phyloP scores from a whole-genome alignment of 768 basidiomycete genomes.

The Phaeolepiota aurea region DNA sequence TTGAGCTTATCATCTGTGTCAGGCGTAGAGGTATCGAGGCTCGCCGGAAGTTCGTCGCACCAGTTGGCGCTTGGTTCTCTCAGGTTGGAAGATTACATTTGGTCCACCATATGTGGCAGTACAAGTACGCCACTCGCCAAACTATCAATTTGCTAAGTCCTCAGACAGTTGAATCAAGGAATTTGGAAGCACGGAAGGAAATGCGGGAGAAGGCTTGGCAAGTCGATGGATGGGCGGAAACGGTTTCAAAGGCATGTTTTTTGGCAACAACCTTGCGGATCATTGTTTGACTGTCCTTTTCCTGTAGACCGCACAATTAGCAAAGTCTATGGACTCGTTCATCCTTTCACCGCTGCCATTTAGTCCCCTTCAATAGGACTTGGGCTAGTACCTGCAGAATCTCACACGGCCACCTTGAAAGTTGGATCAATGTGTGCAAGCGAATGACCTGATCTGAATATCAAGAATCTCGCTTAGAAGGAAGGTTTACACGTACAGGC shows the following conservation, averaged over 20 bases:
- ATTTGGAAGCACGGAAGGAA: slow-evolving; percentile 74
- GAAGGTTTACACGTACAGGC: too few relatives aligned
- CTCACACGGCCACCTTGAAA: too few relatives aligned
- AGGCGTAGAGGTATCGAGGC: slow-evolving; percentile 96
- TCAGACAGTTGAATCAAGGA: slow-evolving; percentile 25
- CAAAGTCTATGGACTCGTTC: slow-evolving; percentile 79
- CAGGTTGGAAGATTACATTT: slow-evolving; percentile 78
- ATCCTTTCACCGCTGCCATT: slow-evolving; percentile 75
- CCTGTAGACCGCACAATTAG: slow-evolving; percentile 77
- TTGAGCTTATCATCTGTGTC: slow-evolving; percentile 5
- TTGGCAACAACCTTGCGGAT: neutral
- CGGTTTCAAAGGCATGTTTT: slow-evolving; percentile 77
- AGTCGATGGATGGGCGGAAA: slow-evolving; percentile 92
- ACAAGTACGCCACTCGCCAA: slow-evolving; percentile 54
- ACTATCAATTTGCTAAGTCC: neutral
- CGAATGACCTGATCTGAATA: too few relatives aligned
- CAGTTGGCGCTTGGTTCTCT: slow-evolving; percentile 89
- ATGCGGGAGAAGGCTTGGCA: slow-evolving; percentile 89
- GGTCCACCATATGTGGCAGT: slow-evolving; percentile 98
- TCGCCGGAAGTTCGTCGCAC: slow-evolving; percentile 76
- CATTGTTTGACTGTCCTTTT: neutral
- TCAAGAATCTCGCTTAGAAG: too few relatives aligned
- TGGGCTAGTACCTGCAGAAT: too few relatives aligned
- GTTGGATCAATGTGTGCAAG: too few relatives aligned
- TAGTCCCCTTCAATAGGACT: slow-evolving; percentile 82